Percentiles rank a stretch among this genome's conserved stretches.
These are phyloP conservation scores for Ganoderma sinense DNA, from an alignment of 1,284 basidiomycete species.

Conservation along the genomic window DNA sequence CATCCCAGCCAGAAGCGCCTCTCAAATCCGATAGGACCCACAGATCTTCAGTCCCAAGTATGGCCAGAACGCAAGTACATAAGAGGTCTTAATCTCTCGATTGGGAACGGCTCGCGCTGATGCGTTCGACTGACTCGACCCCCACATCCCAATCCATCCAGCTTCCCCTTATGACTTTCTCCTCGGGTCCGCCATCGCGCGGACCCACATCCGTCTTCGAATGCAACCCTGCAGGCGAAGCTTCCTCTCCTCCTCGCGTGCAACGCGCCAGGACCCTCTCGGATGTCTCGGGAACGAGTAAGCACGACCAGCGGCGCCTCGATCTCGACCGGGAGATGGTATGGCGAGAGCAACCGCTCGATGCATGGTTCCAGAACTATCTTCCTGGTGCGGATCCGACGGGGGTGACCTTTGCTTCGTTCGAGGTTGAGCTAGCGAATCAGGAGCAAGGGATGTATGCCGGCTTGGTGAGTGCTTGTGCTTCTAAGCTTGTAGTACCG, in stretches of 20 bases:
- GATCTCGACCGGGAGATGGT: not conserved
- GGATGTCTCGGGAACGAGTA: not conserved
- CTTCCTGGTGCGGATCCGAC: not conserved
- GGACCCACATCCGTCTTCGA: not conserved
- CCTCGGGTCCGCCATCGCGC: not conserved
- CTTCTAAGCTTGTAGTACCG: not conserved
- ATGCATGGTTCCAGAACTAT: not conserved
- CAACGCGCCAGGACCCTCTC: not conserved
- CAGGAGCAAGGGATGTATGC: not conserved
- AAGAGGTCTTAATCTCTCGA: not conserved
- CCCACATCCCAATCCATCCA: not conserved
- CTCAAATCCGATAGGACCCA: not conserved
- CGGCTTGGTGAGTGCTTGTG: not conserved
- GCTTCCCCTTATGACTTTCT: not conserved
- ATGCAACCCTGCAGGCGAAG: not conserved
- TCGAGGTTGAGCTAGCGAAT: not conserved
- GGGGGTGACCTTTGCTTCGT: not conserved
- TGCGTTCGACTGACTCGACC: not conserved
- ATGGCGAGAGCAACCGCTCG: not conserved
- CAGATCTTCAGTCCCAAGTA: not conserved
- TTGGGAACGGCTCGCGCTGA: not conserved
- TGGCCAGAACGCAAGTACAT: not conserved
- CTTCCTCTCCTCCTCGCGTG: not conserved
- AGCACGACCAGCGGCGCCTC: not conserved
- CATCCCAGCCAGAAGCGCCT: not conserved